These are phyloP conservation scores for Blastobotrys capitulatus DNA, from an alignment of 1,139 yeast species.

Conservation along the genomic window DNA sequence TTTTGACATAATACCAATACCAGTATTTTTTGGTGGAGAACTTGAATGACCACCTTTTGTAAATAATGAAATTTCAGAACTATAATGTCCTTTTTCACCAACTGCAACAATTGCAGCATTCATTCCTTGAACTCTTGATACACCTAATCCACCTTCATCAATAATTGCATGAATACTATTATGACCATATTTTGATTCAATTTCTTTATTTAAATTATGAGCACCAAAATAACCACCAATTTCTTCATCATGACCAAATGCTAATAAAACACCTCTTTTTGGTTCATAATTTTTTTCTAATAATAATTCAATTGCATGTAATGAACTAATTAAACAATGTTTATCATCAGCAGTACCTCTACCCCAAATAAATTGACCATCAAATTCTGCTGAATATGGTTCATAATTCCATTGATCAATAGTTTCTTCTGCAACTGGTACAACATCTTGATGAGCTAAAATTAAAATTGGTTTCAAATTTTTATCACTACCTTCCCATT, in stretches of 20 bases:
- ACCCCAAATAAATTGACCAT: conserved; percentile 54
- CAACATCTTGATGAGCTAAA: conserved; percentile 79
- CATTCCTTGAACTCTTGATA: conserved; percentile 39
- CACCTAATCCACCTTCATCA: conserved; percentile 54
- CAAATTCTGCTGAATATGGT: conserved; percentile 66
- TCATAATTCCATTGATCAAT: conserved; percentile 58
- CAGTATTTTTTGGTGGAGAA: conserved; percentile 64
- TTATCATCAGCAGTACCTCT: conserved; percentile 66
- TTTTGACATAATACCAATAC: conserved; percentile 61
- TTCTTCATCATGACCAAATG: conserved; percentile 75
- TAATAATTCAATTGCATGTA: conserved; percentile 54
- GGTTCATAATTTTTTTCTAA: conserved; percentile 46
- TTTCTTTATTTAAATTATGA: conserved; percentile 36
- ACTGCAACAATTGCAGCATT: conserved; percentile 55
- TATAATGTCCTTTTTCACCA: conserved; percentile 65
- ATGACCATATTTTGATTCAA: conserved; percentile 49
- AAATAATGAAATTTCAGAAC: conserved; percentile 43
- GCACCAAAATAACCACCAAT: conserved; percentile 54
- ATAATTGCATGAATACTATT: conserved; percentile 52
- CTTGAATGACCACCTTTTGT: conserved; percentile 77
- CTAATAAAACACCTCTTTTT: conserved; percentile 49
- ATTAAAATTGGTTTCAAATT: conserved; percentile 58
- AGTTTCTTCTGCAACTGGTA: conserved; percentile 65
- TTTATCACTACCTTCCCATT: conserved; percentile 56
- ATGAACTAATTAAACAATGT: conserved; percentile 48